A percentile compares a stretch with the other conserved stretches of the same genome.
These are phyloP conservation scores for Rhodotorula sp. DNA, from an alignment of 1,284 basidiomycete genomes.

Conservation along the genomic window DNA sequence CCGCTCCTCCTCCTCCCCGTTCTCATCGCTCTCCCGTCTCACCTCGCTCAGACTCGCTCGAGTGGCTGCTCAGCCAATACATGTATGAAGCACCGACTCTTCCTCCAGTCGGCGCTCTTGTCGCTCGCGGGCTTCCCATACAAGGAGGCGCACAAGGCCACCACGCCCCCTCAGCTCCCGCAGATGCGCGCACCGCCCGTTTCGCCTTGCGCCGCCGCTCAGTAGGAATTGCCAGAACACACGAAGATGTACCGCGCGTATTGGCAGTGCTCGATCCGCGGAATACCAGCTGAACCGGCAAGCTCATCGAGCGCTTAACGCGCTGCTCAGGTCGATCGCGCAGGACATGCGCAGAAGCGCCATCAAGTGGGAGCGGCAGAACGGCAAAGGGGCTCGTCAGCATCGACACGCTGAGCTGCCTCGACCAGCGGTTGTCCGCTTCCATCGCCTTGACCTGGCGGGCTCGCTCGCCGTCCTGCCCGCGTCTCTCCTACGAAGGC, in stretches of 20 bases:
- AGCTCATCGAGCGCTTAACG: conserved; percentile 14
- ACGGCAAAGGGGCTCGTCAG: conserved; percentile 19
- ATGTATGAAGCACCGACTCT: no score
- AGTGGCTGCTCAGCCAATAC: not conserved
- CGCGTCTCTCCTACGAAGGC: no score
- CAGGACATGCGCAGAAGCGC: conserved; percentile 65
- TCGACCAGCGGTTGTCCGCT: conserved; percentile 13
- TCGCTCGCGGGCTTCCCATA: no score
- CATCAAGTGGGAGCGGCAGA: conserved; percentile 7
- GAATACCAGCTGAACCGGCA: conserved; percentile 25
- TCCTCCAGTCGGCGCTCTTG: no score
- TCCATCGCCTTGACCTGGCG: no score
- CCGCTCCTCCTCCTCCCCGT: no score
- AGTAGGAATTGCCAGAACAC: no score
- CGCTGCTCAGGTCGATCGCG: conserved; percentile 60
- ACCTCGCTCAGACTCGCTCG: no score
- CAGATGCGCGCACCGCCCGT: not conserved
- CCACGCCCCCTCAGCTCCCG: no score
- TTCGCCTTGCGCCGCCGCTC: conserved; percentile 18
- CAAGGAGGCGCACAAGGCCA: no score
- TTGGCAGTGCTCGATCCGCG: conserved; percentile 10
- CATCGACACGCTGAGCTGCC: conserved; percentile 4
- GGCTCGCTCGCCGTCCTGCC: no score
- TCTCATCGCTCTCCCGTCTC: no score
- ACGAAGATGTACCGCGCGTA: conserved; percentile 30